phyloP scores from a whole-genome alignment of 345 rosid species.

The Eucalyptus regnans region DNA sequence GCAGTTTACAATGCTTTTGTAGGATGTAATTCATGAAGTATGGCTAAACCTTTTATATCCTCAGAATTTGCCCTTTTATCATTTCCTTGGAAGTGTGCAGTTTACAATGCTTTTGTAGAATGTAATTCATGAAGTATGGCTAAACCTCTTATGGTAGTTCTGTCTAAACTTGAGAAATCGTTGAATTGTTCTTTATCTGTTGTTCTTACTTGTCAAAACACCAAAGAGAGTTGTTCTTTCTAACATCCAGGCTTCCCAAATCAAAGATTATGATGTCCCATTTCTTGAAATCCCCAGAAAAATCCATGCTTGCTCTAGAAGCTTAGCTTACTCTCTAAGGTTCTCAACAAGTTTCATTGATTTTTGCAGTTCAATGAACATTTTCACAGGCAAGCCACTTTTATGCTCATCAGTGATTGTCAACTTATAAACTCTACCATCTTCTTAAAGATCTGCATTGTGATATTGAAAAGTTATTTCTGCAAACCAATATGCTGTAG shows the following conservation, averaged over 20 bases:
- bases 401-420: not conserved
- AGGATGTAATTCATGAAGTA: not conserved
- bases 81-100: not conserved
- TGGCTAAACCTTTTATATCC: not conserved
- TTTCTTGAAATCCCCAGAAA: not conserved
- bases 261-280: not conserved
- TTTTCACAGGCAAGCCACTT: not conserved
- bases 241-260: not conserved
- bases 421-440: not conserved
- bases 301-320: not conserved
- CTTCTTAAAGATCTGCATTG: not conserved
- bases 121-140: not conserved
- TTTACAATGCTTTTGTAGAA: not conserved
- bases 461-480: not conserved
- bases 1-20: not conserved
- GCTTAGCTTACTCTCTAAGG: not conserved
- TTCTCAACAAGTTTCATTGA: not conserved
- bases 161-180: not conserved
- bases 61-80: not conserved
- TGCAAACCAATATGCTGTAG: not conserved
- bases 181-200: not conserved
- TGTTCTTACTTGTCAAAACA: not conserved
- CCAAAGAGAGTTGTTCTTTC: not conserved
- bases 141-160: not conserved
- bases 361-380: not conserved